Percentiles rank a stretch among this genome's conserved stretches.
phyloP scores from a whole-genome alignment of 2,329 filamentous ascomycete species.

The Aureobasidium sp. region DNA sequence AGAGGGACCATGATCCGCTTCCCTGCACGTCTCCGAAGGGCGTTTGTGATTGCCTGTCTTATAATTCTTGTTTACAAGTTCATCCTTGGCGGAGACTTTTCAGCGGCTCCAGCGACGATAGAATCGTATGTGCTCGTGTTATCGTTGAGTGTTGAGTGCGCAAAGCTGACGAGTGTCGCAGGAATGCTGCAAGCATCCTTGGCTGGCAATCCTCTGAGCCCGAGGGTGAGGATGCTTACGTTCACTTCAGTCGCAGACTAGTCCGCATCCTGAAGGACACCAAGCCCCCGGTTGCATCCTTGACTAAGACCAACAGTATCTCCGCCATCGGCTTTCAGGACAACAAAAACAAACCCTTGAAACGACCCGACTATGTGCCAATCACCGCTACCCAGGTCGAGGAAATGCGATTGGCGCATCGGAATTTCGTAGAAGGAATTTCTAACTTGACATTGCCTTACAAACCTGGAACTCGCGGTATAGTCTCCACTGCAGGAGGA shows the following conservation, averaged over 20 bases:
- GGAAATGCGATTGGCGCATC: conserved; percentile 5
- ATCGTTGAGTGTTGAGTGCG: neutral
- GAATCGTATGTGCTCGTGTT: conserved; percentile 1
- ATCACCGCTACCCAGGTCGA: neutral
- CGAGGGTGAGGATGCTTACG: conserved; percentile 1
- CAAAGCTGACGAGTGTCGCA: neutral
- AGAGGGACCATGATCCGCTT: neutral
- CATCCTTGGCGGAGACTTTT: conserved; percentile 2
- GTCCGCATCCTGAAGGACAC: conserved; percentile 4
- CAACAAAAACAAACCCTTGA: conserved; percentile 2
- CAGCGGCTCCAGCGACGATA: conserved; percentile 1
- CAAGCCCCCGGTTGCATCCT: conserved; percentile 3
- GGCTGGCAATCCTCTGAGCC: conserved; percentile 2
- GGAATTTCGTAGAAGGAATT: neutral
- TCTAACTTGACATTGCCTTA: conserved; percentile 2
- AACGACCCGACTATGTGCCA: conserved; percentile 4
- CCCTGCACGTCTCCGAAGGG: conserved; percentile 3
- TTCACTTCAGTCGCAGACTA: conserved; percentile 9
- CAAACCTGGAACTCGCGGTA: conserved; percentile 3
- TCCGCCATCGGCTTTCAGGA: conserved; percentile 3
- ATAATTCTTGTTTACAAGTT: conserved; percentile 6
- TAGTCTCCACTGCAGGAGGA: conserved; percentile 11
- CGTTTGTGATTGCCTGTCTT: neutral
- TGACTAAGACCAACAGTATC: conserved; percentile 6
- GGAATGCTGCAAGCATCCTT: conserved; percentile 9